A percentile compares a stretch with the other conserved stretches of the same genome.
Evolutionary conservation across 2,329 filamentous ascomycete species (phyloP).

Genomic region (Eutypella sp.): DNA sequence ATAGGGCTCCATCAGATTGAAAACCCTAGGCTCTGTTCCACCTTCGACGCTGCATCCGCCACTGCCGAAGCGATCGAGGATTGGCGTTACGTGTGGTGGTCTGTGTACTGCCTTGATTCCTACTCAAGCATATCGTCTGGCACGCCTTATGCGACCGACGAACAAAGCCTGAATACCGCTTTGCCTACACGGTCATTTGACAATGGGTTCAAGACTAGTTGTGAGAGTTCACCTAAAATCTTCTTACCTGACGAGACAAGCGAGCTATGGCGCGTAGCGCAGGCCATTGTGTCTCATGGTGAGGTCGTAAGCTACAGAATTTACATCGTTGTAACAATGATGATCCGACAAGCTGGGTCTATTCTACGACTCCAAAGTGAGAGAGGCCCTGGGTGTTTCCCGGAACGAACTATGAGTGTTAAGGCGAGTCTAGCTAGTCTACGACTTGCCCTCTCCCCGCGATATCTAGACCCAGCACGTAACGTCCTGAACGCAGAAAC

Average conservation of each 20-base stretch:
- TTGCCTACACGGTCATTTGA: conserved; percentile 13
- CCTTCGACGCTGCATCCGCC: conserved; percentile 12
- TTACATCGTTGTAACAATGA: conserved; percentile 23
- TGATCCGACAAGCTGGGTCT: conserved; percentile 21
- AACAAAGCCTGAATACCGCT: conserved; percentile 24
- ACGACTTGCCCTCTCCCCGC: conserved; percentile 23
- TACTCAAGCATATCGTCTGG: conserved; percentile 29
- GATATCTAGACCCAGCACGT: conserved; percentile 26
- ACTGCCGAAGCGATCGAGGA: conserved; percentile 28
- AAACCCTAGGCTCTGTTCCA: conserved; percentile 21
- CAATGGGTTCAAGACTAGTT: conserved; percentile 1
- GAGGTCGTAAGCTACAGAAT: conserved; percentile 19
- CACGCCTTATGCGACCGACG: conserved; percentile 23
- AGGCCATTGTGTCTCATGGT: conserved; percentile 14
- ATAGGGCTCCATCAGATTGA: conserved; percentile 30
- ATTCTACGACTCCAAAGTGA: conserved; percentile 15
- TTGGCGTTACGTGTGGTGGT: conserved; percentile 32
- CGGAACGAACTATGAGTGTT: conserved; percentile 8
- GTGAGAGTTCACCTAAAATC: conserved; percentile 7
- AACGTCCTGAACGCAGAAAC: conserved; percentile 25
- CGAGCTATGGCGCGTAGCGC: conserved; percentile 18
- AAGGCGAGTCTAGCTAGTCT: conserved; percentile 18
- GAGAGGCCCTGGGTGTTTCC: conserved; percentile 9
- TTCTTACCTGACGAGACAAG: conserved; percentile 20
- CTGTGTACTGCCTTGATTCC: conserved; percentile 30